Evolutionary conservation across 768 basidiomycete species (phyloP), one percentile per base, ranked within the genome.

Genomic region (Serendipita indica): DNA sequence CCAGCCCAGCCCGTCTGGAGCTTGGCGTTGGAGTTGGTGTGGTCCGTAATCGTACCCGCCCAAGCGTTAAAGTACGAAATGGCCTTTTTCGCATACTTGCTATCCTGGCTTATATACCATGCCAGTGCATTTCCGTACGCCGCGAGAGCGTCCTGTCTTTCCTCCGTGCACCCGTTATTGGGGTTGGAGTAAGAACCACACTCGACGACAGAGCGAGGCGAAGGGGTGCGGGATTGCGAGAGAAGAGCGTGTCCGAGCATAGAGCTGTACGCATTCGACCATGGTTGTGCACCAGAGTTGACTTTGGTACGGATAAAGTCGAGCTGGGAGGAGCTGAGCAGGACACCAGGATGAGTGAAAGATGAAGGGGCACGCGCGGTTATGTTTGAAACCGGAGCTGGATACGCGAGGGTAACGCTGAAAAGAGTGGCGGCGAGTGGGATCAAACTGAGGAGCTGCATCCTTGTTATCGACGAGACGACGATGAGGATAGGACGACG

Each of bases 41-140:
- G 45, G 12, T 10, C 7, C 25, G 10, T 10, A 20, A 49, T 10
- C 45, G 45, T 49, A 12, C 12, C 7, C 22, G 45, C 10, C 45
- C 45, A 49, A 27, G 45, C 45, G 45, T 49, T 27, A 22, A 49
- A 49, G 20, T n/a, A n/a, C n/a, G 45, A 49, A 20, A 49, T 49
- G 25, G 45, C 45, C 45, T 49, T 49, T 7, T n/a, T 22, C 10
- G 45, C 45, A 27, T 49, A 49, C 10, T 10, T 49, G 45, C 12
- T 7, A 27, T 49, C 20, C 12, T 22, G 45, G 12, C 10, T 49
- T 7, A 49, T 49, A 27, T 10, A 10, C 45, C 45, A 49, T n/a
- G 45, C 45, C 45, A 49, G 22, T 10, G 45, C 10, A 10, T 10
- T n/a, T 7, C 10, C 25, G 45, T 49, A 49, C 20, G 45, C 10